Base-by-base conservation (phyloP, 257 asterid species). In the Ilex aquifolium region DNA sequence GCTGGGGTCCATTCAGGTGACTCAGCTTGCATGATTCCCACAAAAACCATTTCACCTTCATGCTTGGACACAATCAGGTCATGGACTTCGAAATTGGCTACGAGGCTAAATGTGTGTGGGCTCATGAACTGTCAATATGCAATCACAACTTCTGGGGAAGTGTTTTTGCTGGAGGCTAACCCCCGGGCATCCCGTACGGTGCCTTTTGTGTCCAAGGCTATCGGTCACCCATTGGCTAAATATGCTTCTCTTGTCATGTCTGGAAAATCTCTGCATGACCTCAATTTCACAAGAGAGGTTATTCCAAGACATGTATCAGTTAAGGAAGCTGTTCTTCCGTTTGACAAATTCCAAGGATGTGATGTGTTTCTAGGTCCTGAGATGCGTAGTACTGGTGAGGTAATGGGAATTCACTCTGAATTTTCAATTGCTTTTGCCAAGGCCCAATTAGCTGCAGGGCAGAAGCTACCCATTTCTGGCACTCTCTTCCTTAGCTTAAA, bases 321-420 rank as follows among this genome's bases (percentile, higher is more conserved):
- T 21, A 93, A 93, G 72, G 99, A 93, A 71, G 99, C 95, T 2
- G 99, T 90, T 27, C 90, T 93, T 67, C 97, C 99, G 5, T 93
- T 93, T 30, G 99, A 93, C 74, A 93, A 93, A 70, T 93, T 93
- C 72, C 96, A 82, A 63, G 99, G 97, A 2, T 94, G 97, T 6
- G 99, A 93, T 31, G 95, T 93, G 32, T 79, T 93, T 16, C 77
- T 93, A 2, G 99, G 99, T 11, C 99, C 99, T 1, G 99, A 93
- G 66, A 93, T 93, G 99, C 91, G 96, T 6, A 93, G 99, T 80
- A 93, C 99, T 0, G 99, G 97, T 2, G 99, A 93, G 72, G 97
- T 93, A 4, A 93, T 93, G 97, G 97, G 97, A 11, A 93, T 93
- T 29, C 57, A 80, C 75, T 60, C 49, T 0, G 95, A 90, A 50